Evolutionary conservation across 116 monocot species (phyloP), one percentile per base, ranked within the genome.

Genomic region (Cymodocea nodosa): DNA sequence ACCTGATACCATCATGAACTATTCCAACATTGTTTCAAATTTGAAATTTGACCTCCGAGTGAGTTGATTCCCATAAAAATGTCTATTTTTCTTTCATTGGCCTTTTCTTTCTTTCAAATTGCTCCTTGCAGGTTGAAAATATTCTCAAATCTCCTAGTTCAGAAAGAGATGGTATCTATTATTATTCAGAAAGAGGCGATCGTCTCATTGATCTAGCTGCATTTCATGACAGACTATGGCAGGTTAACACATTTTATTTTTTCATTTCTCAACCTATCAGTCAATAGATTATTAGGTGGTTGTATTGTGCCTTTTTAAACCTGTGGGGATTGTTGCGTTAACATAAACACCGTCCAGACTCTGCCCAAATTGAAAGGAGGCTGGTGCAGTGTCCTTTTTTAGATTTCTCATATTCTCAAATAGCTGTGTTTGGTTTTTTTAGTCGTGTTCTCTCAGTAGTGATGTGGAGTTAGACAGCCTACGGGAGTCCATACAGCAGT

Each of bases 131-230:
- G 95, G 83, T 95, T 53, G 85, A 81, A 79, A 87, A 95, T 63
- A 74, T 90, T 54, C 79, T 95, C 14, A 87, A 70, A 70, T 74
- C 77, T 77, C 71, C 95, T 59, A 86, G 82, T 40, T 81, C 83
- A 36, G 83, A 87, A 77, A 65, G 37, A 51, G 90, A 90, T 71
- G 85, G 90, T 73, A 69, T 95, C 49, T 95, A 90, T 69, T 90
- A 81, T 76, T 89, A 81, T 71, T 95, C 95, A 59, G 90, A 95
- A 64, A 70, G 95, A 72, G 95, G 90, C 17, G 95, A 95, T 49
- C 76, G 90, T 17, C 62, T 90, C 54, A 87, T 95, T 81, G 95
- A 95, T 59, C 77, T 95, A 35, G 85, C 83, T 80, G 79, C 87
- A 39, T 87, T 95, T 62, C 83, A 87, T 70, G 87, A 83, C 39